A percentile compares a stretch with the other conserved stretches of the same genome.
These are phyloP conservation scores for Themeda triandra DNA, from an alignment of 176 grass and related monocot species.

Conservation along the genomic window DNA sequence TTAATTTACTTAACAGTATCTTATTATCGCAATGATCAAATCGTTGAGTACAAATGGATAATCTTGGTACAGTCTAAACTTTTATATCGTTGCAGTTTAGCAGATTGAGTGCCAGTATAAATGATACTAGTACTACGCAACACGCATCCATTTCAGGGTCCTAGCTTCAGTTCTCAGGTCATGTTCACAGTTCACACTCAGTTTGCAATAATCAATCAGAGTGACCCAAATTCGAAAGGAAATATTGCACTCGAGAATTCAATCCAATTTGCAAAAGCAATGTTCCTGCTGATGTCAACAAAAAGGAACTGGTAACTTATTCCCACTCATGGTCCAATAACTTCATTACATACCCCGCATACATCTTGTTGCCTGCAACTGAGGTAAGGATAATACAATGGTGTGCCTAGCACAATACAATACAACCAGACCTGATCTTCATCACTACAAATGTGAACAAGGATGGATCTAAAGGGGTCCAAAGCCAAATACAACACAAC, in stretches of 20 bases:
- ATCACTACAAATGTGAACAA: neutral
- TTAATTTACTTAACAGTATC: too few relatives aligned
- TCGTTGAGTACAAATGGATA: too few relatives aligned
- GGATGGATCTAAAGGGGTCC: neutral
- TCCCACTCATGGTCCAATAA: too few relatives aligned
- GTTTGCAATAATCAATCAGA: neutral
- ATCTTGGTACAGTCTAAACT: too few relatives aligned
- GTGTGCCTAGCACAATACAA: neutral
- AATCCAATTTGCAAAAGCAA: neutral
- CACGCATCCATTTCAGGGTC: too few relatives aligned
- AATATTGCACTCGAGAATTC: neutral
- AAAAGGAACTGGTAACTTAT: too few relatives aligned
- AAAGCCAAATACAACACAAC: neutral
- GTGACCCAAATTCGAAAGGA: neutral
- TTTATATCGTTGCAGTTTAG: too few relatives aligned
- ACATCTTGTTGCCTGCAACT: neutral
- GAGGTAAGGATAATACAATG: neutral
- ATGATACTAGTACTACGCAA: too few relatives aligned
- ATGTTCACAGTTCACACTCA: neutral
- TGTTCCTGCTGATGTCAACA: too few relatives aligned
- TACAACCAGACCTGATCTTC: neutral
- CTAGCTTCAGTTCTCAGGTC: neutral
- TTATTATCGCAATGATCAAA: too few relatives aligned
- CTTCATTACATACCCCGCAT: neutral
- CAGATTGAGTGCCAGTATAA: too few relatives aligned